Percentiles rank a stretch among this genome's conserved stretches.
phyloP scores from a whole-genome alignment of 495 filamentous ascomycete species.

The Annulohypoxylon nitens region DNA sequence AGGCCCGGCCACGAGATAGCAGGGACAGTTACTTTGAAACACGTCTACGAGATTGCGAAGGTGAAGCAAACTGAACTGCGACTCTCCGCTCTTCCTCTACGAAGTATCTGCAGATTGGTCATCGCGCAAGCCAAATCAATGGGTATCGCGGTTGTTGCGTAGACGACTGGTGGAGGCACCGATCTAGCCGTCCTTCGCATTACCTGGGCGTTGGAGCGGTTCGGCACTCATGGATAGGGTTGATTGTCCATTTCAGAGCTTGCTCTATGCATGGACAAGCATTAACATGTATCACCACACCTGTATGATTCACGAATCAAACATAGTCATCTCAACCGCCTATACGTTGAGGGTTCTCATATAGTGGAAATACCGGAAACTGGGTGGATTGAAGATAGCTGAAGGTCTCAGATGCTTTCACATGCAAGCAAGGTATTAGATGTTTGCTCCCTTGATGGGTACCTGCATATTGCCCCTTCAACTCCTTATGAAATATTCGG shows the following conservation, averaged over 20 bases:
- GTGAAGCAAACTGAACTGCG: conserved; percentile 91
- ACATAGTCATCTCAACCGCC: not conserved
- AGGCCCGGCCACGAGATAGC: conserved; percentile 82
- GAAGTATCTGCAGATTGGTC: conserved; percentile 86
- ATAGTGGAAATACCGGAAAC: conserved; percentile 12
- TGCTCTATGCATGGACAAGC: conserved; percentile 29
- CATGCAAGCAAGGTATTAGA: conserved; percentile 12
- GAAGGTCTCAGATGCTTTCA: conserved; percentile 16
- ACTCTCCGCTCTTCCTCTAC: conserved; percentile 80
- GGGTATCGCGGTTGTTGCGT: conserved; percentile 85
- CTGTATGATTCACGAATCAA: conserved; percentile 34
- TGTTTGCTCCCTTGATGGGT: not conserved
- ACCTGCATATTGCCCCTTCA: conserved; percentile 21
- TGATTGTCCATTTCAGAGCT: conserved; percentile 24
- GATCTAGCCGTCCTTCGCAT: conserved; percentile 9
- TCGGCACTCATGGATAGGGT: conserved; percentile 12
- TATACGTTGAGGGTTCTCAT: conserved; percentile 17
- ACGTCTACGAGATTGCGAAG: conserved; percentile 97
- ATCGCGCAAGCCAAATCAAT: conserved; percentile 90
- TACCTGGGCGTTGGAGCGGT: conserved; percentile 25
- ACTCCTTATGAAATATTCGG: conserved; percentile 13
- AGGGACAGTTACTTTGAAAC: conserved; percentile 90
- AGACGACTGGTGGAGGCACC: conserved; percentile 17
- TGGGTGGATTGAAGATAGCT: conserved; percentile 18
- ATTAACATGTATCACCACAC: conserved; percentile 33